These are phyloP conservation scores for Wickerhamomyces tratensis DNA, from an alignment of 805 yeast species.

Conservation along the genomic window DNA sequence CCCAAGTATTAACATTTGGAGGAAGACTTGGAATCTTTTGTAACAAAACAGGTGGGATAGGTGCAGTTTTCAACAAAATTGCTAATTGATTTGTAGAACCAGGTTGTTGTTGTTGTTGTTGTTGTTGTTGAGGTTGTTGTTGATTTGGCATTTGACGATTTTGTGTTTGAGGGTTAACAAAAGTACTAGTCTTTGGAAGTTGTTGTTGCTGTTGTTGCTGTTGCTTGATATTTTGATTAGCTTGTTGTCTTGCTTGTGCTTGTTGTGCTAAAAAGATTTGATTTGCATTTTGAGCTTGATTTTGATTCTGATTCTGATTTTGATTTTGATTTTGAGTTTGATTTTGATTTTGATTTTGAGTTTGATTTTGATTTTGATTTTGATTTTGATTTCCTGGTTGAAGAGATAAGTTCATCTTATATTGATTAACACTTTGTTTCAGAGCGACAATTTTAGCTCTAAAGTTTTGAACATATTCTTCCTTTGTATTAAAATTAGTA, in stretches of 20 bases:
- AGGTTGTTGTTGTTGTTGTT: background rate
- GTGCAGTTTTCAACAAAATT: slow-evolving; percentile 46
- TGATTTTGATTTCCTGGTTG: slow-evolving; percentile 5
- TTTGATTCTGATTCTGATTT: slow-evolving; percentile 9
- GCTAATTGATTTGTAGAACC: slow-evolving; percentile 13
- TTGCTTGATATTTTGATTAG: background rate
- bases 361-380: background rate
- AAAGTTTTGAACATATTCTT: slow-evolving; percentile 44
- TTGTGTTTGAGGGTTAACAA: slow-evolving; percentile 1
- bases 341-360: slow-evolving; percentile 10
- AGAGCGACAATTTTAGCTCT: slow-evolving; percentile 17
- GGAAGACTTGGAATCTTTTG: slow-evolving; percentile 70
- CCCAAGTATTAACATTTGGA: slow-evolving; percentile 73
- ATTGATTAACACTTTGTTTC: slow-evolving; percentile 12
- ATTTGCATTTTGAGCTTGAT: slow-evolving; percentile 17
- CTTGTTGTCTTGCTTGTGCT: slow-evolving; percentile 37
- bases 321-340: slow-evolving; percentile 9
- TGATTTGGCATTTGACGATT: background rate
- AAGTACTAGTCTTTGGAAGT: too few relatives aligned
- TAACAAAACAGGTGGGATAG: slow-evolving; percentile 63
- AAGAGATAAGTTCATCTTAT: slow-evolving; percentile 8
- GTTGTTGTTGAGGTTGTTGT: slow-evolving; percentile 24
- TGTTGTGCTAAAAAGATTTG: slow-evolving; percentile 35
- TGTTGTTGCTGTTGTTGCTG: slow-evolving; percentile 25
- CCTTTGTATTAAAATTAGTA: slow-evolving; percentile 44